Evolutionary conservation across 2,329 filamentous ascomycete species (phyloP).

Genomic region (Ascochyta fabae): DNA sequence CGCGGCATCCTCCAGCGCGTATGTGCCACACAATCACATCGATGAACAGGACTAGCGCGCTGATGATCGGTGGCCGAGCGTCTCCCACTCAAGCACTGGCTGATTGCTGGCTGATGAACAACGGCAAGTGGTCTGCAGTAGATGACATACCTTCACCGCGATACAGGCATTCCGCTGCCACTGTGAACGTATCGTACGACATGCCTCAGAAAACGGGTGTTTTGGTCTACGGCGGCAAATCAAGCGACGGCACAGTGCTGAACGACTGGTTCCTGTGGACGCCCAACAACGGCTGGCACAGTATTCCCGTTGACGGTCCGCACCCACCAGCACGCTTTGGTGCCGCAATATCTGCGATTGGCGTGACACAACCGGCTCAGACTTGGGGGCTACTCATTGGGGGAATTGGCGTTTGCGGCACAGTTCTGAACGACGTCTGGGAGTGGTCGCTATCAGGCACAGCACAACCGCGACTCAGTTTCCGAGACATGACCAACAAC

Average conservation of each 20-base stretch:
- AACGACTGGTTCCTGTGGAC: constrained; percentile 56
- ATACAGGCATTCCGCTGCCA: constrained; percentile 74
- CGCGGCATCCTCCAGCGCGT: constrained; percentile 42
- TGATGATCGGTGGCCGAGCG: constrained; percentile 79
- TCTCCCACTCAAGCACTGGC: constrained; percentile 72
- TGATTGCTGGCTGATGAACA: constrained; percentile 78
- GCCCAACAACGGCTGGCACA: constrained; percentile 59
- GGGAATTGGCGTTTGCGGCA: constrained; percentile 71
- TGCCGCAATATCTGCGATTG: constrained; percentile 58
- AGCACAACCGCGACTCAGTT: constrained; percentile 34
- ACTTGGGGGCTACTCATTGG: constrained; percentile 71
- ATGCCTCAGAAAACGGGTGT: constrained; percentile 51
- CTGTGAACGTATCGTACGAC: constrained; percentile 51
- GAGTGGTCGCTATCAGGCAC: constrained; percentile 62
- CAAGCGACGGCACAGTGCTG: constrained; percentile 50
- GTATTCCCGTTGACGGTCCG: constrained; percentile 45
- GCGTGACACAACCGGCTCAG: constrained; percentile 43
- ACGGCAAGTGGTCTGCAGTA: constrained; percentile 67
- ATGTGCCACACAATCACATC: constrained; percentile 81
- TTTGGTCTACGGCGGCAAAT: constrained; percentile 56
- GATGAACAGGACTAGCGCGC: constrained; percentile 62
- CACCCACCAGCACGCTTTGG: constrained; percentile 62
- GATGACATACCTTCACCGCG: constrained; percentile 72
- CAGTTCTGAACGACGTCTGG: constrained; percentile 68
- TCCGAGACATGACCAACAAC: constrained; percentile 39